Conservation (phyloP, 805 yeast species). For the Lachancea nothofagi region DNA sequence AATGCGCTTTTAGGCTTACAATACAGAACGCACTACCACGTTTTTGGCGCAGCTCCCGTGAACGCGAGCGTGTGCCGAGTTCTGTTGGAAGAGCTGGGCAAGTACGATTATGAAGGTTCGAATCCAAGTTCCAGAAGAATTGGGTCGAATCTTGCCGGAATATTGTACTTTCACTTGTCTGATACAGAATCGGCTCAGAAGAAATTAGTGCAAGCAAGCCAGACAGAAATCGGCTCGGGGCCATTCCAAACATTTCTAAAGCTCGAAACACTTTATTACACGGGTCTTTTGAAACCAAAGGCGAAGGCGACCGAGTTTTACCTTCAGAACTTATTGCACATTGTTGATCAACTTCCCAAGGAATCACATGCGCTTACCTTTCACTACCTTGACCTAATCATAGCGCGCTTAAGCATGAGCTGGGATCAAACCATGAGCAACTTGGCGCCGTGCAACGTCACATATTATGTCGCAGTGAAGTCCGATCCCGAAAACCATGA, state of each 20-base stretch:
- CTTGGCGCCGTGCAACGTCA: background rate
- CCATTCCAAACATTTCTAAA: slow-evolving; percentile 17
- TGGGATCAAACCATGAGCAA: slow-evolving; percentile 1
- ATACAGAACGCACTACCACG: slow-evolving; percentile 27
- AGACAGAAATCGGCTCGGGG: slow-evolving; percentile 6
- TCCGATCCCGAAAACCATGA: slow-evolving; percentile 13
- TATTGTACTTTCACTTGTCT: slow-evolving; percentile 14
- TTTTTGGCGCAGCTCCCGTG: slow-evolving; percentile 15
- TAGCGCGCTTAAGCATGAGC: slow-evolving; percentile 14
- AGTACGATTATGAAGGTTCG: slow-evolving; percentile 7
- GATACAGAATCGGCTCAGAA: slow-evolving; percentile 9
- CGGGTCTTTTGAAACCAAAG: slow-evolving; percentile 20
- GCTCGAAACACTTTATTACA: slow-evolving; percentile 1
- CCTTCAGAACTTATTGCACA: slow-evolving; percentile 12
- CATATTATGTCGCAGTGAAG: slow-evolving; percentile 4
- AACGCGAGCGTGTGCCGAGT: slow-evolving; percentile 15
- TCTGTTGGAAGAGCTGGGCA: slow-evolving; percentile 18
- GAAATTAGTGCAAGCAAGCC: slow-evolving; percentile 9
- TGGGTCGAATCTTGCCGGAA: slow-evolving; percentile 18
- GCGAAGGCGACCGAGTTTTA: slow-evolving; percentile 11
- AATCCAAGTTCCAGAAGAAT: slow-evolving; percentile 16
- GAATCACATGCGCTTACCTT: slow-evolving; percentile 24
- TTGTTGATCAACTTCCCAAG: slow-evolving; percentile 18
- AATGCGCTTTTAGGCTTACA: slow-evolving; percentile 26
- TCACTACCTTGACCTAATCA: slow-evolving; percentile 21